These are phyloP conservation scores for Solanum ahanhuiri DNA, from an alignment of 257 asterid species.

Conservation along the genomic window DNA sequence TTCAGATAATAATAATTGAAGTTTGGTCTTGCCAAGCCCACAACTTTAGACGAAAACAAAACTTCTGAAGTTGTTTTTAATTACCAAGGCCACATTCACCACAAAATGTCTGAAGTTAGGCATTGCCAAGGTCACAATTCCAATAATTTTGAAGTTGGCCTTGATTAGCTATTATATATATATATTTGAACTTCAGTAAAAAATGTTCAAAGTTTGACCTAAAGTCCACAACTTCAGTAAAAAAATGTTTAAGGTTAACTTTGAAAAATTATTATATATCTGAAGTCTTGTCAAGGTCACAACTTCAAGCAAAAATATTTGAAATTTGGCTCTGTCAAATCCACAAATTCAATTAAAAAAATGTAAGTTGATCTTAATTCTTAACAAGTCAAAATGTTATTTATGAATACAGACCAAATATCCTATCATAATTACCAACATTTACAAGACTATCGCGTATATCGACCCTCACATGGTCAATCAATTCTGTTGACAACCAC, in stretches of 20 bases:
- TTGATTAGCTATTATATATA: neutral
- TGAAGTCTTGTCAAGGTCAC: neutral
- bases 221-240: too few relatives aligned
- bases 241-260: neutral
- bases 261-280: too few relatives aligned
- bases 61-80: too few relatives aligned
- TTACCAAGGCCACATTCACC: neutral
- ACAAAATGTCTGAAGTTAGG: neutral
- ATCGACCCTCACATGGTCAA: neutral
- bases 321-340: too few relatives aligned
- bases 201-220: neutral
- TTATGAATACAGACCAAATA: neutral
- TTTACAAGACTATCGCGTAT: neutral
- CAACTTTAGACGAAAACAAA: too few relatives aligned
- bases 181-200: too few relatives aligned
- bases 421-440: neutral
- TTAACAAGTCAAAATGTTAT: neutral
- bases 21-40: too few relatives aligned
- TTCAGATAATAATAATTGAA: too few relatives aligned
- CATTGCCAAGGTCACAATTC: neutral
- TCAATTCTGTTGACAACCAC: neutral
- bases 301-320: neutral
- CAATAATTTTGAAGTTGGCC: neutral
- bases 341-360: neutral
- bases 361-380: too few relatives aligned